Base-by-base conservation (phyloP, 73 alveolate genomes). In the Paramecium sonneborni region DNA sequence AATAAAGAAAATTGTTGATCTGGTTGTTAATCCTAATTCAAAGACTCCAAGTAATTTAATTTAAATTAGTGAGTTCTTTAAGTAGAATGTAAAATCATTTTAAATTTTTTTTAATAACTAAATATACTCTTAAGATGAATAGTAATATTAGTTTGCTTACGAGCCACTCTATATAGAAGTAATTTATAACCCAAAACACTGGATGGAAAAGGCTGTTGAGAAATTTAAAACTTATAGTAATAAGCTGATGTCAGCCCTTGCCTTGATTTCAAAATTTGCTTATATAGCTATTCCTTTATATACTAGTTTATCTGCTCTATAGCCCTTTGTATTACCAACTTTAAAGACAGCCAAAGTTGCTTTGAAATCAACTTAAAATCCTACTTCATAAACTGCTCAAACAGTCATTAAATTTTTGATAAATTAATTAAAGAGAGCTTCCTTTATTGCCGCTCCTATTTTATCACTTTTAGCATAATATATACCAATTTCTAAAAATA, bases 321-420 rank as follows among this genome's bases (percentile, higher is more conserved):
- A 12, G 1, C 86, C 86, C 11, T 69, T 72, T 35, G 14, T 72
- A 72, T 5, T 34, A 10, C 86, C 86, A 35, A 72, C 67, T 35
- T 38, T 72, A 72, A 38, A 38, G 26, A 34, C 58, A 72, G 86
- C 86, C 2, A 32, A 72, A 72, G 44, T 72, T 28, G 67, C 62
- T 10, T 41, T 72, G n/a, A 72, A 72, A 34, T 35, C 32, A 34
- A 35, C 57, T 1, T 32, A 72, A 35, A 34, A 72, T 15, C 39
- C 67, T 21, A 4, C 30, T 32, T 55, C 85, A 24, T 24, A 72
- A 30, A 35, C 52, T 2, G 85, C 85, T 8, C 10, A 24, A 24
- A 23, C n/a, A 10, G 44, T 35, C 4, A 28, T 70, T 8, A 70
- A 35, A 32, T 26, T 37, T 14, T 18, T 70, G 30, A 70, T 70